Conservation (phyloP, 2,329 filamentous ascomycete species). For the Scedosporium aurantiacum region DNA sequence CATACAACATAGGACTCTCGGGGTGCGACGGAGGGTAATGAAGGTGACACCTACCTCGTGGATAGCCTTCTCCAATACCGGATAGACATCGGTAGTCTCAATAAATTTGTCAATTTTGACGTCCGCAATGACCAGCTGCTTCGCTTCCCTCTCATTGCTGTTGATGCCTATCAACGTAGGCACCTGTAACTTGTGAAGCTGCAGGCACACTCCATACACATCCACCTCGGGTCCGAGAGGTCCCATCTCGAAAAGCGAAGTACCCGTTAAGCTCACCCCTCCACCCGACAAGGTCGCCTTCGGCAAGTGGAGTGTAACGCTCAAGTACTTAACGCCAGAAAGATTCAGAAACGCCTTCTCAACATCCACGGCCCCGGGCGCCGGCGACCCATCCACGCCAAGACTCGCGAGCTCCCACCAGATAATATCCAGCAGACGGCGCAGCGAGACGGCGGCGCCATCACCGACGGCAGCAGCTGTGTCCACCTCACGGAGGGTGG, state of each 20-base stretch:
- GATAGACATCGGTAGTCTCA: slow-evolving; percentile 37
- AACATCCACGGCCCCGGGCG: slow-evolving; percentile 7
- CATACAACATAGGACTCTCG: too few relatives aligned
- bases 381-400: slow-evolving; percentile 10
- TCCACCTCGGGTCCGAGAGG: slow-evolving; percentile 11
- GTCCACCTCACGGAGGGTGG: slow-evolving; percentile 26
- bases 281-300: slow-evolving; percentile 59
- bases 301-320: slow-evolving; percentile 45
- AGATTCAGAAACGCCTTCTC: slow-evolving; percentile 19
- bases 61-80: slow-evolving; percentile 45
- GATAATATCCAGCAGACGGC: slow-evolving; percentile 18
- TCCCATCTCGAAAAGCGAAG: slow-evolving; percentile 27
- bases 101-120: slow-evolving; percentile 47
- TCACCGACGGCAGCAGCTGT: not conserved
- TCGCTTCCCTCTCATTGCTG: slow-evolving; percentile 53
- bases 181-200: slow-evolving; percentile 46
- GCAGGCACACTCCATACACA: slow-evolving; percentile 25
- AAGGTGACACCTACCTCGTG: slow-evolving; percentile 30
- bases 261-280: slow-evolving; percentile 41
- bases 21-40: not conserved
- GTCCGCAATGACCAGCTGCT: slow-evolving; percentile 55
- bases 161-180: slow-evolving; percentile 65
- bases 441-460: slow-evolving; percentile 11
- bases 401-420: slow-evolving; percentile 21
- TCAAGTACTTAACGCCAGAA: slow-evolving; percentile 30